Evolutionary conservation across 2,329 filamentous ascomycete genomes (phyloP), one percentile per base, ranked within the genome.

Genomic region (Sporothrix variecibatus): DNA sequence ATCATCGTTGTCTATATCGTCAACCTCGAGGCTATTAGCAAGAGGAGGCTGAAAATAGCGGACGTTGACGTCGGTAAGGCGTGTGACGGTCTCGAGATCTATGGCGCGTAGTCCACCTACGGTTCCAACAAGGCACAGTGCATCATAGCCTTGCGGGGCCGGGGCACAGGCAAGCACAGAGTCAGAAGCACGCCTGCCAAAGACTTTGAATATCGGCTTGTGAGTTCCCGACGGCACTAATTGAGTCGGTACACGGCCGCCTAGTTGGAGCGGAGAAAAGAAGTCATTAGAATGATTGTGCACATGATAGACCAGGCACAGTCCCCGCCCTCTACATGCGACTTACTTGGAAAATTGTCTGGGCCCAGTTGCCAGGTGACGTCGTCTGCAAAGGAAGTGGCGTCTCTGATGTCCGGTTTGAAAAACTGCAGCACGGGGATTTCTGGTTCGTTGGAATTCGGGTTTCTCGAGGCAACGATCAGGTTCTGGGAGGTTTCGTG

Each of bases 71-170:
- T 46, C 34, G 28, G 62, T 67, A 26, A 67, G 62, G 40, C 38
- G 62, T 17, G 62, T 72, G 6, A 51, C 40, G 4, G 28, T 34
- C 8, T 72, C 28, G 20, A 58, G 38, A 11, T 78, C 75, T 43
- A 80, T 77, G 23, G 85, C 80, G 26, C 80, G 78, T 15, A 86
- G 72, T 6, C 89, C 80, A n/a, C 87, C 78, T 76, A 81, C 85
- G 1, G 87, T 86, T 60, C 86, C 87, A 60, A 87, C 79, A 5
- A 86, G 80, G 78, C 86, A 88, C 53, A 85, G 77, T 1, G 85
- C 73, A 43, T 81, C 75, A 5, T 84, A 84, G 1, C 79, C 79
- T 0, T 81, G 70, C 0, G 85, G 85, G 0, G 85, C 85, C 0
- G 85, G 79, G 0, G 83, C 83, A 26, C 83, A 83, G n/a, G 81